phyloP scores from a whole-genome alignment of 2,329 filamentous ascomycete species.

The Xylariaceae sp. region DNA sequence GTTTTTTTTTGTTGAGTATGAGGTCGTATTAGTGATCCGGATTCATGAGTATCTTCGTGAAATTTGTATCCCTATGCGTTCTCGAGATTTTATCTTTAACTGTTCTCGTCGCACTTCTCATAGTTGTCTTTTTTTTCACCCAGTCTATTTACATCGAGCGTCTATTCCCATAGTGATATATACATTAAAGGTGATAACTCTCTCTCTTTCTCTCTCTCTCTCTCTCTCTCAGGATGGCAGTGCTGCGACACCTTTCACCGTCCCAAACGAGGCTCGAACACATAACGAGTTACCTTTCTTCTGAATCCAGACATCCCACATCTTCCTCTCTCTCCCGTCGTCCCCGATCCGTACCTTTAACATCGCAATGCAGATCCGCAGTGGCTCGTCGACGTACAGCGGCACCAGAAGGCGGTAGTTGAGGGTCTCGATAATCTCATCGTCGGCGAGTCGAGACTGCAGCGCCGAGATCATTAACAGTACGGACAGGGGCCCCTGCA shows the following conservation, averaged over 20 bases:
- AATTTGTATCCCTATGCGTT: no score
- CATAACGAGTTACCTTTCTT: constrained; percentile 55
- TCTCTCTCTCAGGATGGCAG: background rate
- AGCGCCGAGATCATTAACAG: constrained; percentile 70
- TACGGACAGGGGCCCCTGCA: constrained; percentile 81
- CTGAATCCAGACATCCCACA: constrained; percentile 62
- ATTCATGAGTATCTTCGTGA: no score
- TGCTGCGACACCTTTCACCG: background rate
- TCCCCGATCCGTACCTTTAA: constrained; percentile 32
- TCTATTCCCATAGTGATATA: no score
- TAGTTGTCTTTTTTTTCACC: no score
- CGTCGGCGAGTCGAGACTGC: constrained; percentile 39
- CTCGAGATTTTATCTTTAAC: no score
- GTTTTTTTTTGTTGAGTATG: no score
- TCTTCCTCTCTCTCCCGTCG: constrained; percentile 18
- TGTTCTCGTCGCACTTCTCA: no score
- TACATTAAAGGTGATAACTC: background rate
- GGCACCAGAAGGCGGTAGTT: constrained; percentile 79
- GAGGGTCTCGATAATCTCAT: constrained; percentile 46
- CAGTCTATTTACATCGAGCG: no score
- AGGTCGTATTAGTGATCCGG: no score
- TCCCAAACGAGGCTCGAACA: constrained; percentile 50
- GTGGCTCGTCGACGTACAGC: constrained; percentile 65
- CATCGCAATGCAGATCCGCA: constrained; percentile 62
- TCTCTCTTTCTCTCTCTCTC: no score